phyloP scores from a whole-genome alignment of 441 rosid species.

The Aquilaria agallochum region DNA sequence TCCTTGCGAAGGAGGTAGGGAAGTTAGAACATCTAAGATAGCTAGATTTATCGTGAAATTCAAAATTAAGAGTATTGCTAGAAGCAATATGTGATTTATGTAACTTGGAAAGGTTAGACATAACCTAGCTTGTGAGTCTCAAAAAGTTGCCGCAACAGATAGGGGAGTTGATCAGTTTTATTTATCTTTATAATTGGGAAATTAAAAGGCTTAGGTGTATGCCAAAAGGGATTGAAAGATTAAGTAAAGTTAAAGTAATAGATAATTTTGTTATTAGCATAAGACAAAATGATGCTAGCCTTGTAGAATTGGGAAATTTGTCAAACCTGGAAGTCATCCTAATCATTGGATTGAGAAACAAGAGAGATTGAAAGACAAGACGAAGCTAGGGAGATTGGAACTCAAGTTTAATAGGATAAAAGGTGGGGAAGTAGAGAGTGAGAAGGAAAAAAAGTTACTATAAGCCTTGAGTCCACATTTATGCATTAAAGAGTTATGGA shows the following conservation, averaged over 20 bases:
- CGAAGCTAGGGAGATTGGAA: background rate
- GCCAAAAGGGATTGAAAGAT: background rate
- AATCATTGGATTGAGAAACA: background rate
- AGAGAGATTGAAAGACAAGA: conserved; percentile 14
- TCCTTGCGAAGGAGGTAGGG: background rate
- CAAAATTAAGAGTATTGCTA: background rate
- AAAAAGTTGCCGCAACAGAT: background rate
- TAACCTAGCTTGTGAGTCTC: background rate
- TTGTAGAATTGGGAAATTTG: conserved; percentile 3
- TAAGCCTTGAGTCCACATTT: no score
- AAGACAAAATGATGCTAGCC: background rate
- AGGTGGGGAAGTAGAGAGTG: no score
- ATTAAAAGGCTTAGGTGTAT: background rate
- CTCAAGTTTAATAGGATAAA: no score
- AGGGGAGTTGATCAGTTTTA: conserved; percentile 8
- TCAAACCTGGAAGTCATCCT: background rate
- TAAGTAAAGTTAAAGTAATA: no score
- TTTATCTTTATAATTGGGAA: background rate
- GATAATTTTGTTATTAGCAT: background rate
- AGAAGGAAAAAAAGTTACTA: no score
- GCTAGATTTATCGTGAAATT: background rate
- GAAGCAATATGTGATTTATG: conserved; percentile 1
- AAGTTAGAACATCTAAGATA: background rate
- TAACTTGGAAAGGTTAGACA: conserved; percentile 11
- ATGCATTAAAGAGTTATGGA: no score